These are phyloP conservation scores for Cryphonectria nitschkei DNA, from an alignment of 2,329 filamentous ascomycete species.

Conservation along the genomic window DNA sequence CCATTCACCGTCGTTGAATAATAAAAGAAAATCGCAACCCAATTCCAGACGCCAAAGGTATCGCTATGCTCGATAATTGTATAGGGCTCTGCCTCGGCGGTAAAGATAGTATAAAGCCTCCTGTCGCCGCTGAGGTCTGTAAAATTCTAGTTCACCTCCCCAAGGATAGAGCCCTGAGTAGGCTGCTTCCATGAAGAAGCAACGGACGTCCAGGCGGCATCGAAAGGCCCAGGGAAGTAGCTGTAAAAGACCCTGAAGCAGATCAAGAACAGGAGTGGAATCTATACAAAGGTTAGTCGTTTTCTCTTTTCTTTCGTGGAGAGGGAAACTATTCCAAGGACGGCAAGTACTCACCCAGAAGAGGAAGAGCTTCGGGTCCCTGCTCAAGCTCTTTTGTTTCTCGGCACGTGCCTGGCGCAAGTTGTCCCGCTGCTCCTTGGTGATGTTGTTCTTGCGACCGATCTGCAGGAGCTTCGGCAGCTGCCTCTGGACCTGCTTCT, in stretches of 20 bases:
- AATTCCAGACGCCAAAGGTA: background rate
- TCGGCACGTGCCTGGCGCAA: conserved; percentile 63
- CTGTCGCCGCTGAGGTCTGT: background rate
- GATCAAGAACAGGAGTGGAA: conserved; percentile 27
- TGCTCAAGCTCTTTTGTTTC: conserved; percentile 65
- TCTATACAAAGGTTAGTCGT: conserved; percentile 14
- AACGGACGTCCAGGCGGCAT: conserved; percentile 6
- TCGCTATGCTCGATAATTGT: background rate
- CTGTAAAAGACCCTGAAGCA: conserved; percentile 4
- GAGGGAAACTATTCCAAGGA: background rate
- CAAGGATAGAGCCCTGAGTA: background rate
- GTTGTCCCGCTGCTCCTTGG: conserved; percentile 67
- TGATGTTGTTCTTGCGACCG: conserved; percentile 65
- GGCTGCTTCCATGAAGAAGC: background rate
- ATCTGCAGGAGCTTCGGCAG: conserved; percentile 57
- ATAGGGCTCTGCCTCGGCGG: background rate
- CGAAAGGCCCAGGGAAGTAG: background rate
- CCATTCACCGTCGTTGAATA: background rate
- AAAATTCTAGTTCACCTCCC: background rate
- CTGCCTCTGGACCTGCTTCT: conserved; percentile 35
- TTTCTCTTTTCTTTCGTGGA: background rate
- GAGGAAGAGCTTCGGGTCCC: conserved; percentile 69
- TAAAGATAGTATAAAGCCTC: background rate
- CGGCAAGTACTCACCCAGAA: conserved; percentile 60
- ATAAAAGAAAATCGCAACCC: conserved; percentile 7